Base-by-base conservation (phyloP, 2,329 filamentous ascomycete species). In the Colletotrichum trifolii region DNA sequence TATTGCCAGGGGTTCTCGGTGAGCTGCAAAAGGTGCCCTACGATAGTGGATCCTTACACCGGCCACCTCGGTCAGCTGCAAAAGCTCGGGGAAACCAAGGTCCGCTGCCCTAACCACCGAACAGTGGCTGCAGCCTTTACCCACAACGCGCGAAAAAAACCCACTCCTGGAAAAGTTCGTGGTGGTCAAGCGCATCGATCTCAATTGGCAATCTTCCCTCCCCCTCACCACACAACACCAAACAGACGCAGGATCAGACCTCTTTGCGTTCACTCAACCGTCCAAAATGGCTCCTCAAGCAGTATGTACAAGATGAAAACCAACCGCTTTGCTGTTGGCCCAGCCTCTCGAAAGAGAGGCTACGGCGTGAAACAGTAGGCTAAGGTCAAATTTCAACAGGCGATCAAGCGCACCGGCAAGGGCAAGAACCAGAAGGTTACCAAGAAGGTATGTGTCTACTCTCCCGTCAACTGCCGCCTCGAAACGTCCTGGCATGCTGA, bases 271-370 rank as follows among this genome's bases (percentile, higher is more conserved):
- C 78, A 77, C 71, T 73, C 68, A 60, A 66, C 54, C 58, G 62
- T 67, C 81, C 82, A 85, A 82, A 92, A 97, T 97, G 93, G 91
- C 91, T 89, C 87, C 91, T 82, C 86, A 86, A 83, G 87, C 91
- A 85, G 94, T 97, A 97, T 84, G 94, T 97, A 88, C 82, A 78
- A 82, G 80, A 83, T 87, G 42, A 47, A 54, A 25, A 25, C 25
- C 25, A 25, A 91, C 81, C 83, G 94, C 94, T 97, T 96, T 97
- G 94, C 94, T 97, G 93, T 92, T 92, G 88, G 89, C 87, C 85
- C 85, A 82, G 80, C 80, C 77, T 74, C 73, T 5, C 25, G 25
- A 25, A 70, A 71, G 73, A 72, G 75, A 78, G 80, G 82, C 80
- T 74, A 82, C 82, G 82, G 84, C 84, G 80, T 83, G 78, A 88